phyloP scores from a whole-genome alignment of 2,329 filamentous ascomycete genomes.

The Fusarium pininemorale region DNA sequence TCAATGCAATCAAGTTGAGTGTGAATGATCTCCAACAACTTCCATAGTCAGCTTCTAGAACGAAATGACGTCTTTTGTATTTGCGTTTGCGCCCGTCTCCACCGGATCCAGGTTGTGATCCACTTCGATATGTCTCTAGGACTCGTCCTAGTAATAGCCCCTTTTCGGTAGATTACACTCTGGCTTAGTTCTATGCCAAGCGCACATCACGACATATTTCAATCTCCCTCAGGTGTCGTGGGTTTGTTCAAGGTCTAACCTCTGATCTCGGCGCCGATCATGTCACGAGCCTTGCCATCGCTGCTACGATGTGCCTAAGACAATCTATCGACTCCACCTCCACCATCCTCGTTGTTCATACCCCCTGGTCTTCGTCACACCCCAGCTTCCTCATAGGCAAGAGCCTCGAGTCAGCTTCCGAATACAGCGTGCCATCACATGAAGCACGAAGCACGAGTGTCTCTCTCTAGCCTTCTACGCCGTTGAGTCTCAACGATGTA shows the following conservation, averaged over 20 bases:
- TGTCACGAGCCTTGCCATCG: slow-evolving; percentile 30
- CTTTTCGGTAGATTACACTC: slow-evolving; percentile 40
- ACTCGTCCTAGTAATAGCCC: slow-evolving; percentile 25
- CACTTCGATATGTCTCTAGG: slow-evolving; percentile 11
- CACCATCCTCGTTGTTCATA: slow-evolving; percentile 5
- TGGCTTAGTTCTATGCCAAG: slow-evolving; percentile 35
- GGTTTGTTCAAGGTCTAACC: slow-evolving; percentile 14
- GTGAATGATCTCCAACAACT: neutral
- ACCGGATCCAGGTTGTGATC: slow-evolving; percentile 7
- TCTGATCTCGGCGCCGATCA: slow-evolving; percentile 36
- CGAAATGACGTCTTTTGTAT: slow-evolving; percentile 33
- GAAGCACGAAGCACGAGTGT: slow-evolving; percentile 11
- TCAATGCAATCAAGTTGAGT: neutral
- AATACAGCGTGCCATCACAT: slow-evolving; percentile 16
- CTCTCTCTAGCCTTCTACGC: slow-evolving; percentile 2
- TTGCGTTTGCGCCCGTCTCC: slow-evolving; percentile 15
- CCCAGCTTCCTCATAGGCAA: slow-evolving; percentile 23
- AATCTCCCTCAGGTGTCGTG: slow-evolving; percentile 27
- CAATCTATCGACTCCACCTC: slow-evolving; percentile 25
- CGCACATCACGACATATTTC: slow-evolving; percentile 27
- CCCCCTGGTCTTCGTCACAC: slow-evolving; percentile 25
- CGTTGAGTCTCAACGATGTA: slow-evolving; percentile 1
- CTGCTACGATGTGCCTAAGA: slow-evolving; percentile 23
- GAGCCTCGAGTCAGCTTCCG: slow-evolving; percentile 29
- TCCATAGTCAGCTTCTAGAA: slow-evolving; percentile 39